Evolutionary conservation across 495 filamentous ascomycete species (phyloP).

Genomic region (Wilcoxina mikolae): DNA sequence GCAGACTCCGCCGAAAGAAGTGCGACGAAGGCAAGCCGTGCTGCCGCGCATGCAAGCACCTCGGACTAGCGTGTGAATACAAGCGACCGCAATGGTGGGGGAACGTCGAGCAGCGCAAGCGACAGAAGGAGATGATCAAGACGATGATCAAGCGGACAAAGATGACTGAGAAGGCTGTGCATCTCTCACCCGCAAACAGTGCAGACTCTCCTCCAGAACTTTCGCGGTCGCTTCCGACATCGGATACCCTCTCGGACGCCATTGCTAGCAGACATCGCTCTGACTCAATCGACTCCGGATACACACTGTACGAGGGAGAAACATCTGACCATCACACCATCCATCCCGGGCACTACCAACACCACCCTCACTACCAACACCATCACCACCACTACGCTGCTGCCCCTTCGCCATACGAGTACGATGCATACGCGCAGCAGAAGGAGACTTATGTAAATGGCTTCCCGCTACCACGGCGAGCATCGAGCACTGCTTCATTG

Average conservation of each 20-base stretch:
- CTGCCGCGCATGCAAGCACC: slow-evolving; percentile 79
- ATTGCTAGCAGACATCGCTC: slow-evolving; percentile 51
- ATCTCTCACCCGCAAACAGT: slow-evolving; percentile 38
- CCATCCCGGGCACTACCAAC: slow-evolving; percentile 39
- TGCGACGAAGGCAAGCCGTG: slow-evolving; percentile 82
- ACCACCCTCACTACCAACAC: slow-evolving; percentile 35
- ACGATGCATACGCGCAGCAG: slow-evolving; percentile 69
- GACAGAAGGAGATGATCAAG: slow-evolving; percentile 91
- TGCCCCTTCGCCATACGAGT: slow-evolving; percentile 53
- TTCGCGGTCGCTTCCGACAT: slow-evolving; percentile 67
- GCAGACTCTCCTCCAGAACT: slow-evolving; percentile 60
- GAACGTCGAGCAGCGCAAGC: slow-evolving; percentile 65
- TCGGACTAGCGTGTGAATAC: slow-evolving; percentile 81
- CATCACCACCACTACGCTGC: slow-evolving; percentile 11
- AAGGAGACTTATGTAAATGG: slow-evolving; percentile 89
- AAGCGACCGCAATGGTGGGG: slow-evolving; percentile 96
- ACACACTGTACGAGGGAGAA: slow-evolving; percentile 36
- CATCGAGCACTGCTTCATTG: slow-evolving; percentile 25
- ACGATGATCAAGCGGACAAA: slow-evolving; percentile 94
- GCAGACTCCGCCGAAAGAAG: slow-evolving; percentile 89
- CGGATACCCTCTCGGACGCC: slow-evolving; percentile 60
- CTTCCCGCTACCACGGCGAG: slow-evolving; percentile 27
- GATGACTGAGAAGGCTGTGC: slow-evolving; percentile 61
- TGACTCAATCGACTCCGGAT: slow-evolving; percentile 62
- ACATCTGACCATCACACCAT: slow-evolving; percentile 32